Conservation (phyloP, 2,329 filamentous ascomycete genomes). For the Cladophialophora psammophila region DNA sequence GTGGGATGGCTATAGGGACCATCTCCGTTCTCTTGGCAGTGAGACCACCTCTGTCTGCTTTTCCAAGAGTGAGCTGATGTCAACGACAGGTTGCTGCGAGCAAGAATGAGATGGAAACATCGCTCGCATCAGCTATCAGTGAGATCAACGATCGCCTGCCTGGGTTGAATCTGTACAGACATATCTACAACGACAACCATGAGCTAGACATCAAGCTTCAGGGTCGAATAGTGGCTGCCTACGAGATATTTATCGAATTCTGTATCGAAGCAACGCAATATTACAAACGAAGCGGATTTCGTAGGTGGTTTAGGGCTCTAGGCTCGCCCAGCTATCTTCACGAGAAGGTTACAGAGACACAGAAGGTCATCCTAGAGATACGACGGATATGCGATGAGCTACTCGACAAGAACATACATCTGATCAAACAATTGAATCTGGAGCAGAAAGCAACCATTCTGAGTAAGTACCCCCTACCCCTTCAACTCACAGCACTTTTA, state of each 20-base stretch:
- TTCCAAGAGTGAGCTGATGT: neutral
- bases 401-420: neutral
- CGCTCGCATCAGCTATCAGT: neutral
- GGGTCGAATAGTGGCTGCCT: neutral
- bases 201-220: slow-evolving; percentile 1
- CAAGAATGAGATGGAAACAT: neutral
- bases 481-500: neutral
- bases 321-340: neutral
- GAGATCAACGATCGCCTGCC: slow-evolving; percentile 6
- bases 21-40: slow-evolving; percentile 3
- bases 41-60: neutral
- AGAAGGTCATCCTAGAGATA: neutral
- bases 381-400: neutral
- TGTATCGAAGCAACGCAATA: neutral
- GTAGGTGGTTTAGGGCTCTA: neutral
- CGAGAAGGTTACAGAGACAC: neutral
- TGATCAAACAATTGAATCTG: neutral
- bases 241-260: neutral
- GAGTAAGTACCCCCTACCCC: neutral
- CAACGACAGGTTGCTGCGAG: neutral
- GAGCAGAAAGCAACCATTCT: neutral
- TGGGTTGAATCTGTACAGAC: slow-evolving; percentile 4
- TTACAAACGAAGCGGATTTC: neutral
- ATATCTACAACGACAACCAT: slow-evolving; percentile 8
- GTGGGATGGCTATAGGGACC: slow-evolving; percentile 1